Evolutionary conservation across 352 stramenopile species (phyloP), one percentile per base, ranked within the genome.

Genomic region (Phytophthora lateralis): DNA sequence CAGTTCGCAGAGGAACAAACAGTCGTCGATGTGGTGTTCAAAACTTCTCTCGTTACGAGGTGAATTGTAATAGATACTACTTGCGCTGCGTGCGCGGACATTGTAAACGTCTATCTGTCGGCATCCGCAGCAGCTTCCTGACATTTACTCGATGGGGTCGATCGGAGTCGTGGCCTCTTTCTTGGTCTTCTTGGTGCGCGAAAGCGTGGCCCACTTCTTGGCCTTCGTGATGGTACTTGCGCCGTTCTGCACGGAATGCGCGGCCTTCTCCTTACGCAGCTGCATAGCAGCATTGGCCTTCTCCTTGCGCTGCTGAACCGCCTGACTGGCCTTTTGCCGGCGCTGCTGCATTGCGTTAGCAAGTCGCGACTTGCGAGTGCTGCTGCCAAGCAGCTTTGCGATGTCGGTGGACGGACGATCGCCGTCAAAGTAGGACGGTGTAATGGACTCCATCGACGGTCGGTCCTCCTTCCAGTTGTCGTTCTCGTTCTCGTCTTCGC

Each of bases 331-430:
- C n/a, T 72, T 53, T 47, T 74, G 71, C 21, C 71, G 71, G 11
- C 71, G 66, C 26, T 79, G 66, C 43, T 66, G 63, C 59, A 80
- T 66, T 8, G 65, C 66, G 15, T 43, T 69, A 2, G 65, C 55
- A 9, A 80, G 46, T 30, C 72, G 63, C 6, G 71, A 64, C 18
- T 56, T 63, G n/a, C 71, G 72, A 11, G 48, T 63, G 46, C 54
- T 55, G 26, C 52, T 50, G 15, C 69, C 51, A 3, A 86, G 53
- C n/a, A 80, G 35, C n/a, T 80, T 69, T 0, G 74, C 60, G 8
- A 86, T 68, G 45, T 86, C 76, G 0, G 69, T 70, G 11, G 76
- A 86, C 24, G 76, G 74, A 0, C 76, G 69, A 57, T 86, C 74
- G 9, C 49, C 54, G 30, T 79, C 71, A 20, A 82, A 83, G 41